Conservation (phyloP, 306 rosid genomes). For the Gleditsia sinensis region DNA sequence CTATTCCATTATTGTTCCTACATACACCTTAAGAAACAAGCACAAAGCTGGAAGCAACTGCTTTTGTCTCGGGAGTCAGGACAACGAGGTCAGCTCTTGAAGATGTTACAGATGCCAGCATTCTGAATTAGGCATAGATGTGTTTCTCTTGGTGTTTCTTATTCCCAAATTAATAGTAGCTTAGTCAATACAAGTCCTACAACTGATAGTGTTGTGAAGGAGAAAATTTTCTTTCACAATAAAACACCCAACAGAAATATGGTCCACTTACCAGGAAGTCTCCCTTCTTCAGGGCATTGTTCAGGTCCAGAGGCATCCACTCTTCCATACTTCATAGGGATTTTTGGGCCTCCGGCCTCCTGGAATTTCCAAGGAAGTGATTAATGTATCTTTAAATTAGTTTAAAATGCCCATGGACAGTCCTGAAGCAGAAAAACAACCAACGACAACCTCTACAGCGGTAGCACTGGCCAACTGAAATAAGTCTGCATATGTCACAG, state of each 20-base stretch:
- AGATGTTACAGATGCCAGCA: constrained; percentile 1
- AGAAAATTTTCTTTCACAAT: constrained; percentile 21
- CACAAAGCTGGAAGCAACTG: neutral
- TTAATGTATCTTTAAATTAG: constrained; percentile 27
- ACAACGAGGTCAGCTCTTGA: neutral
- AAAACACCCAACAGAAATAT: constrained; percentile 24
- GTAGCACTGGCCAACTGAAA: constrained; percentile 96
- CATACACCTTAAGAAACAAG: neutral
- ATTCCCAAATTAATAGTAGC: constrained; percentile 27
- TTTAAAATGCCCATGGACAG: constrained; percentile 5
- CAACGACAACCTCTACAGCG: constrained; percentile 76
- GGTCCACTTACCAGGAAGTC: constrained; percentile 82
- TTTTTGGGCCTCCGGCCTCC: constrained; percentile 98
- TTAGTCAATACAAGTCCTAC: constrained; percentile 26
- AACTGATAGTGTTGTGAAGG: neutral
- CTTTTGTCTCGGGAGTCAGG: neutral
- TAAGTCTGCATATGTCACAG: constrained; percentile 93
- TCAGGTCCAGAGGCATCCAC: constrained; percentile 72
- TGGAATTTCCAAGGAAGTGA: constrained; percentile 36
- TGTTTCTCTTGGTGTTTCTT: constrained; percentile 19
- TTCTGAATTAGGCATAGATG: neutral
- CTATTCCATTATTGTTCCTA: neutral
- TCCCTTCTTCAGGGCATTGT: constrained; percentile 96
- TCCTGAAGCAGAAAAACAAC: constrained; percentile 29
- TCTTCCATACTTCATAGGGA: constrained; percentile 97